These are phyloP conservation scores for Nymphaea colorata DNA, from an alignment of 164 flowering plant species.

Conservation along the genomic window DNA sequence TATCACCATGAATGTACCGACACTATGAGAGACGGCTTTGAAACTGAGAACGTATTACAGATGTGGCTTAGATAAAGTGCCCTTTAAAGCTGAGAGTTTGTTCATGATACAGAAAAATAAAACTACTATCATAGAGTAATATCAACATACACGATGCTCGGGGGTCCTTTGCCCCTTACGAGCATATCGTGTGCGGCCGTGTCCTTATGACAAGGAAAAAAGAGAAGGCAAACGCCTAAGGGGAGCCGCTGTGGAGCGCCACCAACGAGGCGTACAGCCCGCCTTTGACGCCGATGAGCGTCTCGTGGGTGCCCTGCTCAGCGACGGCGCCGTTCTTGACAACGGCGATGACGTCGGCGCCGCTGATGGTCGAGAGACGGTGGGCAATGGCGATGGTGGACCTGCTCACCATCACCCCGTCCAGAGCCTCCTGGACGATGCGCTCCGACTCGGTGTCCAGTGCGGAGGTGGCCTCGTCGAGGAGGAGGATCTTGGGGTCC, in stretches of 20 bases:
- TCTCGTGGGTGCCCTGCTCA: conserved; percentile 25
- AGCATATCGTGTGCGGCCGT: too few relatives aligned
- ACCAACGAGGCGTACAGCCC: conserved; percentile 65
- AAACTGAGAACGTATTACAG: too few relatives aligned
- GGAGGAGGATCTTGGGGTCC: conserved; percentile 3
- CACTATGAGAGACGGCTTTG: too few relatives aligned
- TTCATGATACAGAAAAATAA: too few relatives aligned
- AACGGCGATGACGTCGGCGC: neutral
- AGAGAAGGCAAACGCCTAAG: too few relatives aligned
- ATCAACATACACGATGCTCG: too few relatives aligned
- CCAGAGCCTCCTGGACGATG: conserved; percentile 1
- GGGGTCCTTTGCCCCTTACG: too few relatives aligned
- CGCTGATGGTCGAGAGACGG: neutral
- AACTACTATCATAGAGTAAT: too few relatives aligned
- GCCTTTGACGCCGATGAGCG: conserved; percentile 31
- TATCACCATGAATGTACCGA: too few relatives aligned
- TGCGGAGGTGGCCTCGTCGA: conserved; percentile 4
- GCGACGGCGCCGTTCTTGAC: conserved; percentile 3
- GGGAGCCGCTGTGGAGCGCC: conserved; percentile 31
- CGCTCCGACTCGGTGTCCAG: conserved; percentile 1
- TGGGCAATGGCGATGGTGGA: conserved; percentile 1
- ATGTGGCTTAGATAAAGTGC: too few relatives aligned
- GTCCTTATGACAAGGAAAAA: too few relatives aligned
- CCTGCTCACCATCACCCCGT: conserved; percentile 1
- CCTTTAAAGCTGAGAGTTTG: too few relatives aligned